Percentiles rank a stretch among this genome's conserved stretches.
Evolutionary conservation across 352 stramenopile species (phyloP).

Genomic region (Albugo candida): DNA sequence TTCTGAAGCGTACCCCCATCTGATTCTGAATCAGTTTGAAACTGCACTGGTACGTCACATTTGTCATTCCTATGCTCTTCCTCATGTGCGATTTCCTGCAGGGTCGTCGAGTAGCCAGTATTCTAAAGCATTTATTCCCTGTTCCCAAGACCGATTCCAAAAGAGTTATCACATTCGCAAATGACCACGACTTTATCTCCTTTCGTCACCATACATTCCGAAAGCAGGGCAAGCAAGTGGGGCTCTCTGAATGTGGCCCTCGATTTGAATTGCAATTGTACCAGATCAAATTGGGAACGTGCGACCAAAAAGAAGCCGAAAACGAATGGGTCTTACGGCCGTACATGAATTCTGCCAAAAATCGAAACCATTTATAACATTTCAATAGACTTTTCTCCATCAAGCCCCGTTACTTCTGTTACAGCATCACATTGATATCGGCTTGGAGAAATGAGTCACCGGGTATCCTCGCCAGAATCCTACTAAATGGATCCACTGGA

Average conservation of each 20-base stretch:
- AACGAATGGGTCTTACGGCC: constrained; percentile 98
- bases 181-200: constrained; percentile 97
- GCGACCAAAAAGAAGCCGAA: constrained; percentile 97
- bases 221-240: constrained; percentile 82
- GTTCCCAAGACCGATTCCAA: constrained; percentile 92
- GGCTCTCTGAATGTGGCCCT: constrained; percentile 90
- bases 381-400: neutral
- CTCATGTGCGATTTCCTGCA: neutral
- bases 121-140: constrained; percentile 98
- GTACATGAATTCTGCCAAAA: constrained; percentile 99
- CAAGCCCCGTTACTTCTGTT: constrained; percentile 1
- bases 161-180: constrained; percentile 95
- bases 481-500: constrained; percentile 65
- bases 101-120: constrained; percentile 90
- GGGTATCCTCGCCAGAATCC: constrained; percentile 66
- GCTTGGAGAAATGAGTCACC: constrained; percentile 78
- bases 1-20: constrained; percentile 86
- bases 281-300: constrained; percentile 93
- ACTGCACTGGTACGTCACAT: constrained; percentile 43
- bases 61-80: neutral
- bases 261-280: constrained; percentile 98
- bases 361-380: constrained; percentile 52
- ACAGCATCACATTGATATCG: constrained; percentile 77
- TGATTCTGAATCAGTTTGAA: constrained; percentile 96
- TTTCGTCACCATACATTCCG: constrained; percentile 99